These are phyloP conservation scores for Fusarium sp. DNA, from an alignment of 2,329 filamentous ascomycete species.

Conservation along the genomic window DNA sequence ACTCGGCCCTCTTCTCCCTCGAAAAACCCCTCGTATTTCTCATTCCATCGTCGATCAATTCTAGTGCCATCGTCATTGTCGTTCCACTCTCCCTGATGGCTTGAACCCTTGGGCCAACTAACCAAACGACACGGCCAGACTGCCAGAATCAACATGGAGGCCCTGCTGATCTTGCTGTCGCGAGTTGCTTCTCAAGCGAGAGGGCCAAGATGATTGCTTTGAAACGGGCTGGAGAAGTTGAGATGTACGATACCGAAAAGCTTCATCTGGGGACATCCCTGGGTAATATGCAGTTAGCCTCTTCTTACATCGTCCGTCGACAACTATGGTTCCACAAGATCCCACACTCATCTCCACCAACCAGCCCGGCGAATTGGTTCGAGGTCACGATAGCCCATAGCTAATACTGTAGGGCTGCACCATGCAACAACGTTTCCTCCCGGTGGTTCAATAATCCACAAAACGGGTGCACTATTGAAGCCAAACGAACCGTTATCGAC, in stretches of 20 bases:
- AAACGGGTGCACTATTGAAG: slow-evolving; percentile 17
- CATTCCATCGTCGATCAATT: slow-evolving; percentile 30
- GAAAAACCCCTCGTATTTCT: slow-evolving; percentile 3
- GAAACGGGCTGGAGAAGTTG: background rate
- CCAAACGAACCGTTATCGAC: background rate
- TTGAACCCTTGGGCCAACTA: slow-evolving; percentile 13
- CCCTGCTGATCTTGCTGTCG: background rate
- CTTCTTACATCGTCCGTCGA: slow-evolving; percentile 14
- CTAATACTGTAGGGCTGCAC: slow-evolving; percentile 38
- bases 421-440: slow-evolving; percentile 20
- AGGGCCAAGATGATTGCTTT: background rate
- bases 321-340: slow-evolving; percentile 33
- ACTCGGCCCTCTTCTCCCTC: slow-evolving; percentile 7
- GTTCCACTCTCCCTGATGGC: slow-evolving; percentile 27
- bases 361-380: slow-evolving; percentile 37
- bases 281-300: slow-evolving; percentile 27
- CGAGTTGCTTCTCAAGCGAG: background rate
- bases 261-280: slow-evolving; percentile 1
- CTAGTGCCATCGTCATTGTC: slow-evolving; percentile 24
- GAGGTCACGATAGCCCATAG: slow-evolving; percentile 18
- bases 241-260: background rate
- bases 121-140: background rate
- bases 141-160: background rate
- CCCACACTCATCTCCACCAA: slow-evolving; percentile 34
- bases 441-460: background rate